phyloP scores from a whole-genome alignment of 306 rosid genomes.

The Prunus padus region DNA sequence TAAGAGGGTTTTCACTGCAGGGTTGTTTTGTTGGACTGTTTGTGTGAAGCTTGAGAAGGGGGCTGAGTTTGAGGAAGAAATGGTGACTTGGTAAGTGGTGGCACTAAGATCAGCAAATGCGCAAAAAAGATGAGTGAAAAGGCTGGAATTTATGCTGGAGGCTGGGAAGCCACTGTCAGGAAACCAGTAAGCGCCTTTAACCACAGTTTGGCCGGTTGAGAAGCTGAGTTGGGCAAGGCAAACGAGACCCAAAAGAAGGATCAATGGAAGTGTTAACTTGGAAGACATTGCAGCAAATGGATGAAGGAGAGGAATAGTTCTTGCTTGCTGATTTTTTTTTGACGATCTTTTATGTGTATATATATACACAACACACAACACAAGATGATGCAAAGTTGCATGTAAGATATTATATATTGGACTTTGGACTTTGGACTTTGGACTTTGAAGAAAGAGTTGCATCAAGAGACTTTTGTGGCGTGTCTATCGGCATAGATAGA shows the following conservation, averaged over 20 bases:
- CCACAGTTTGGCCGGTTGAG: conserved; percentile 36
- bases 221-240: conserved; percentile 26
- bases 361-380: background rate
- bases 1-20: conserved; percentile 38
- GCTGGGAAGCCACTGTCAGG: conserved; percentile 30
- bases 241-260: conserved; percentile 18
- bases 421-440: background rate
- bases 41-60: conserved; percentile 37
- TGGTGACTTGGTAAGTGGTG: conserved; percentile 29
- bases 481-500: background rate
- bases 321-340: background rate
- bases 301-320: background rate
- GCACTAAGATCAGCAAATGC: conserved; percentile 47
- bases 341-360: background rate
- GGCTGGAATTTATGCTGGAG: conserved; percentile 46
- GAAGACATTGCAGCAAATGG: conserved; percentile 30
- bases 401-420: too few species aligned
- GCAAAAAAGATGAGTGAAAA: conserved; percentile 66
- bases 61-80: conserved; percentile 27
- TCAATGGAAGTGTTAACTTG: conserved; percentile 21
- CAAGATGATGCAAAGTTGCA: background rate
- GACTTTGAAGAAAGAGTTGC: background rate
- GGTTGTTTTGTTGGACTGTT: conserved; percentile 40
- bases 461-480: background rate
- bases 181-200: conserved; percentile 43